These are phyloP conservation scores for Rubia occidens DNA, from an alignment of 305 asterid species.

Conservation along the genomic window DNA sequence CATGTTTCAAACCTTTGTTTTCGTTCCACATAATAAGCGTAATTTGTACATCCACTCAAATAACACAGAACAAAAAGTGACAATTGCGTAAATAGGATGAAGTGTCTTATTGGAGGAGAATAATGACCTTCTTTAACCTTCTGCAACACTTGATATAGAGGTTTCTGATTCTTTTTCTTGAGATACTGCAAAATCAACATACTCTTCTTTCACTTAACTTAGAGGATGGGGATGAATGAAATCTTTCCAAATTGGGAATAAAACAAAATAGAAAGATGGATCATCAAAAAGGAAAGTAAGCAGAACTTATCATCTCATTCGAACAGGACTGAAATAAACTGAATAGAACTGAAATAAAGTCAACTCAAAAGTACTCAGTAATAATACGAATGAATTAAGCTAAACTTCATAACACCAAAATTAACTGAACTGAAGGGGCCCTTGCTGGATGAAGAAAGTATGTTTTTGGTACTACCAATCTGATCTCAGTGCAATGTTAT, in stretches of 20 bases:
- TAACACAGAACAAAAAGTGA: background rate
- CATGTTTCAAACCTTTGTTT: background rate
- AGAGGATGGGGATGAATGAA: background rate
- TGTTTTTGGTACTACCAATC: background rate
- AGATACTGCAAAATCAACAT: constrained; percentile 50
- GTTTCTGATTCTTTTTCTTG: constrained; percentile 73
- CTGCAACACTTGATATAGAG: constrained; percentile 78
- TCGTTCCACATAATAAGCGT: background rate
- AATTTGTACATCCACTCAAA: background rate
- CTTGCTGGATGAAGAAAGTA: background rate
- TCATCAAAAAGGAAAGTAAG: background rate
- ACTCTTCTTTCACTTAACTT: background rate
- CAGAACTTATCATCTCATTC: background rate
- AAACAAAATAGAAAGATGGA: background rate
- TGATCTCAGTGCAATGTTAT: background rate
- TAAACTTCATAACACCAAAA: too few relatives aligned
- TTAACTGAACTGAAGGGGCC: too few relatives aligned
- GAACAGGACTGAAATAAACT: too few relatives aligned
- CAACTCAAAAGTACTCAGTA: too few relatives aligned
- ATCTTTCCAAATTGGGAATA: background rate
- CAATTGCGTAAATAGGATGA: background rate
- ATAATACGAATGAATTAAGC: too few relatives aligned
- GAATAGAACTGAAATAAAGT: too few relatives aligned
- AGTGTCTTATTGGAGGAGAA: background rate
- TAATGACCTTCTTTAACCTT: constrained; percentile 84